Percentiles rank a stretch among this genome's conserved stretches.
These are phyloP conservation scores for Syncephalastrum contaminatum DNA, from an alignment of 371 early-diverging fungal genomes.

Conservation along the genomic window DNA sequence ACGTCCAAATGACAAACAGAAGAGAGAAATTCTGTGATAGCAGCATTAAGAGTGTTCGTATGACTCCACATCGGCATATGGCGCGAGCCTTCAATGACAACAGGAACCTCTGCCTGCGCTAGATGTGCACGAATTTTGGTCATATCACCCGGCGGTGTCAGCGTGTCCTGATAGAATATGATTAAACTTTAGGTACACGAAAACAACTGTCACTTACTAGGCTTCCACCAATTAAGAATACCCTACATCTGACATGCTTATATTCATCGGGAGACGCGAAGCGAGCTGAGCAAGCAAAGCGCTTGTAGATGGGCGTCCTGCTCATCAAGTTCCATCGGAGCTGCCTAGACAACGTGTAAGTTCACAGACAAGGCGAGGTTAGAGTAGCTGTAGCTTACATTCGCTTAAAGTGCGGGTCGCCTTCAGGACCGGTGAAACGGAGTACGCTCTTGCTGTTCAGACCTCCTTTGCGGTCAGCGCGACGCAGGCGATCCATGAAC, in stretches of 20 bases:
- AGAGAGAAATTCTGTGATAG: constrained; percentile 55
- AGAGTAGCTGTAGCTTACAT: no score
- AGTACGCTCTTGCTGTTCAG: constrained; percentile 57
- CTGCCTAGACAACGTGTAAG: constrained; percentile 34
- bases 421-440: constrained; percentile 48
- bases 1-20: no score
- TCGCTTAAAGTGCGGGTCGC: constrained; percentile 10
- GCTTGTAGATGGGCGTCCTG: constrained; percentile 51
- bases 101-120: constrained; percentile 36
- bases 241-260: constrained; percentile 38
- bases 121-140: constrained; percentile 39
- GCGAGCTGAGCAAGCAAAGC: constrained; percentile 44
- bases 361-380: no score
- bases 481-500: constrained; percentile 52
- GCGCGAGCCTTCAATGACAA: constrained; percentile 59
- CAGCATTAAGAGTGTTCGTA: constrained; percentile 61
- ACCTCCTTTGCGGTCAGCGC: constrained; percentile 65
- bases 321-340: constrained; percentile 63
- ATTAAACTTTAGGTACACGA: background rate
- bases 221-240: constrained; percentile 59
- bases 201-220: constrained; percentile 30
- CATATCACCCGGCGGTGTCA: constrained; percentile 47
- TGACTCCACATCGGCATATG: constrained; percentile 68
- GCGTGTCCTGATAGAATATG: constrained; percentile 29
- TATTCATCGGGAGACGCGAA: constrained; percentile 45